Evolutionary conservation across 1,284 basidiomycete species (phyloP), one percentile per base, ranked within the genome.

Genomic region (Rhodotorula sp.): DNA sequence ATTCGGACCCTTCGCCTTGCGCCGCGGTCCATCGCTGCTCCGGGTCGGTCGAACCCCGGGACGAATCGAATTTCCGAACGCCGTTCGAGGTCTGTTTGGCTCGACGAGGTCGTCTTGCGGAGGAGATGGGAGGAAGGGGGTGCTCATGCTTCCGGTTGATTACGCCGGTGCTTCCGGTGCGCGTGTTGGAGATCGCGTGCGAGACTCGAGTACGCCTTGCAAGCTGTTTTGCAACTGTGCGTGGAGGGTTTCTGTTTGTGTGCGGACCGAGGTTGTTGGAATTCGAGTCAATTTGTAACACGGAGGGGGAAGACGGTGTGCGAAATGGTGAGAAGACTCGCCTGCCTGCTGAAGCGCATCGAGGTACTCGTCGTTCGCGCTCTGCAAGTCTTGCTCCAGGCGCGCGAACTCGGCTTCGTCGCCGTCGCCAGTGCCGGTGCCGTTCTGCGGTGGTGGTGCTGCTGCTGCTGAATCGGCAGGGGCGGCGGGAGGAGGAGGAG

Each of bases 281-380:
- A 28, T 1, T 47, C 34, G 48, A 5, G 3, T 12, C 16, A 38
- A 14, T 38, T 19, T 21, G 26, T 26, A 8, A 8, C 14, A 34
- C 7, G n/a, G 16, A 16, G 26, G 28, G 10, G 0, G 38, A 8
- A 26, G 16, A 23, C 57, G 16, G 55, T 45, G 45, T 10, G 23
- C 4, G 12, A 21, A 48, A 18, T n/a, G n/a, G 26, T 52, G 19
- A 12, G 28, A 14, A 4, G 49, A 66, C 67, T 31, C 43, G 56
- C 71, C 68, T 5, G 71, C 67, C 26, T 69, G 62, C 1, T 16
- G 60, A 0, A 92, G 85, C 2, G 89, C 90, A 43, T 82, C 82
- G 15, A 85, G 79, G 75, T 93, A 93, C 67, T 92, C 90, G 54
- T 84, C 85, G 76, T 93, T 92, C 0, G 87, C 89, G 12, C 81